phyloP scores from a whole-genome alignment of 352 stramenopile genomes.

The Phytophthora syringae region DNA sequence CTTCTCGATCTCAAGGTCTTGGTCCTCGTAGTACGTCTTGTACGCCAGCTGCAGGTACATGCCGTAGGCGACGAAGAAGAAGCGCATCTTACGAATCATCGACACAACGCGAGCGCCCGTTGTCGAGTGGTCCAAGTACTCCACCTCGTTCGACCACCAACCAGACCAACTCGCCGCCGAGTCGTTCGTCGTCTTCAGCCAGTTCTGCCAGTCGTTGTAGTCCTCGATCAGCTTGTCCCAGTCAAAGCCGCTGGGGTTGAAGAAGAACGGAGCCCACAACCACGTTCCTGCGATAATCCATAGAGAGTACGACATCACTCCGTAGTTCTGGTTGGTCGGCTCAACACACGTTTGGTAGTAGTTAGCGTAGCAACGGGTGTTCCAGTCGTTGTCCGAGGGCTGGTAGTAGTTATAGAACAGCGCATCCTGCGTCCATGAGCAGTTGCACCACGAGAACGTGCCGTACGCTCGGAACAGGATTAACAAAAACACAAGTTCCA shows the following conservation, averaged over 20 bases:
- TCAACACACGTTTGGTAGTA: conserved; percentile 92
- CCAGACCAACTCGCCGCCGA: conserved; percentile 88
- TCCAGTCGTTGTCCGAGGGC: conserved; percentile 82
- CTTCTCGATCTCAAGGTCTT: conserved; percentile 62
- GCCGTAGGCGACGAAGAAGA: conserved; percentile 75
- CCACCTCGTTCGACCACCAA: conserved; percentile 88
- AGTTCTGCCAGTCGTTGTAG: conserved; percentile 95
- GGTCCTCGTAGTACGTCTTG: conserved; percentile 79
- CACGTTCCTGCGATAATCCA: conserved; percentile 93
- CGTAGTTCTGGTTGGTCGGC: conserved; percentile 97
- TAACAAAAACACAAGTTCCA: conserved; percentile 93
- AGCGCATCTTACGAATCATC: conserved; percentile 86
- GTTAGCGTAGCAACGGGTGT: conserved; percentile 81
- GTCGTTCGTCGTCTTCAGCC: conserved; percentile 92
- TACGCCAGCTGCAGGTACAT: conserved; percentile 85
- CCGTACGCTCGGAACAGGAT: conserved; percentile 90
- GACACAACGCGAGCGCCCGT: conserved; percentile 64
- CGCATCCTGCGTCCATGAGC: conserved; percentile 76
- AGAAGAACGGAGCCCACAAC: conserved; percentile 90
- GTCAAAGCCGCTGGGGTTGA: conserved; percentile 99
- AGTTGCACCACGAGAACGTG: conserved; percentile 94
- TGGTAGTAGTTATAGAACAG: conserved; percentile 83
- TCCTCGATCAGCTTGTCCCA: conserved; percentile 97
- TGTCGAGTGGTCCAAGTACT: conserved; percentile 85
- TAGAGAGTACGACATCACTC: conserved; percentile 97